Evolutionary conservation across 116 monocot genomes (phyloP).

Genomic region (Phalaenopsis hybrid): DNA sequence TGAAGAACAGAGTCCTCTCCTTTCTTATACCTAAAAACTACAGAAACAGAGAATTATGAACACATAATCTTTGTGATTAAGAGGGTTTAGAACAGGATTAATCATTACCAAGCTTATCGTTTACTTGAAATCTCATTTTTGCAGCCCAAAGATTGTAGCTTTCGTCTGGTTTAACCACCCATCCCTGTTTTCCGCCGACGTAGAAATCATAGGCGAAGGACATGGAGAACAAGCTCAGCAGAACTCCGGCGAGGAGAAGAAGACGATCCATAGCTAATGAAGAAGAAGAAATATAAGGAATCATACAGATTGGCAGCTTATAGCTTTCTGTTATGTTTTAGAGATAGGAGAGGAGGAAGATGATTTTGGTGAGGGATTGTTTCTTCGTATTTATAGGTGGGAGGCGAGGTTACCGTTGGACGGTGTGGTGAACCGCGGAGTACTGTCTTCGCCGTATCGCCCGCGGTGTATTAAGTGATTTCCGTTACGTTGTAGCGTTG

Average conservation of each 20-base stretch:
- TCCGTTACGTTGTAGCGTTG: background rate
- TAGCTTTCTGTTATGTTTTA: background rate
- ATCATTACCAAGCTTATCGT: constrained; percentile 54
- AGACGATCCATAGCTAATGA: background rate
- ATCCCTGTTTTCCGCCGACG: constrained; percentile 42
- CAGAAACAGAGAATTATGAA: background rate
- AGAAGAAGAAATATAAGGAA: background rate
- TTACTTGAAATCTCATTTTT: constrained; percentile 48
- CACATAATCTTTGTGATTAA: background rate
- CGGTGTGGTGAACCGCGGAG: background rate
- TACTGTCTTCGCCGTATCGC: background rate
- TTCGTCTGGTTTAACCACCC: constrained; percentile 43
- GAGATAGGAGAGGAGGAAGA: background rate
- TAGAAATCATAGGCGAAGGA: constrained; percentile 27
- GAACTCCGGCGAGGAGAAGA: background rate
- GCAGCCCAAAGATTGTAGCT: constrained; percentile 41
- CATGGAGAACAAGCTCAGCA: constrained; percentile 4
- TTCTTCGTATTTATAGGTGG: background rate
- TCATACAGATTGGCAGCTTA: too few species aligned
- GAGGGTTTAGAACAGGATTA: background rate
- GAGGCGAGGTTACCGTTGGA: background rate
- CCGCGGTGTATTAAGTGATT: background rate
- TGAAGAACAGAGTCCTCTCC: constrained; percentile 6
- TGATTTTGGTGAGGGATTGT: background rate
- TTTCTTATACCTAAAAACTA: background rate